Evolutionary conservation across 768 basidiomycete species (phyloP).

Genomic region (Podaxis mareebaensis): DNA sequence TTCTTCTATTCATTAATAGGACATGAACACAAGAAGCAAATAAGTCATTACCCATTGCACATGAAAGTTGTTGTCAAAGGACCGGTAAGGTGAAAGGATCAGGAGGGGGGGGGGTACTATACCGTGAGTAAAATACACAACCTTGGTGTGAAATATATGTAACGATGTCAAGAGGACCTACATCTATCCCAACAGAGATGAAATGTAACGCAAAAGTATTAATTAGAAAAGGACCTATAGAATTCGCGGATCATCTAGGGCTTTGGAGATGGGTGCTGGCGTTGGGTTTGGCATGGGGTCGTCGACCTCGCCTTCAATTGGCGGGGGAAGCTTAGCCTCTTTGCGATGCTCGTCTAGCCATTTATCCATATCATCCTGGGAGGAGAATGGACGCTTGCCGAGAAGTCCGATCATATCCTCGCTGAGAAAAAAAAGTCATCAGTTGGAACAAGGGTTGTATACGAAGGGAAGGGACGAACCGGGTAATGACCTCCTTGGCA

Average conservation of each 20-base stretch:
- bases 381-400: constrained; percentile 80
- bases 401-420: constrained; percentile 87
- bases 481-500: constrained; percentile 94
- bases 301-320: constrained; percentile 31
- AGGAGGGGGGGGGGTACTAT: constrained; percentile 14
- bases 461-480: constrained; percentile 43
- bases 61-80: constrained; percentile 16
- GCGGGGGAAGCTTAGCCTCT: constrained; percentile 46
- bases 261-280: constrained; percentile 41
- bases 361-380: constrained; percentile 93
- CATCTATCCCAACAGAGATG: constrained; percentile 13
- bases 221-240: constrained; percentile 8
- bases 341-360: constrained; percentile 84
- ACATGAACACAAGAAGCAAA: constrained; percentile 20
- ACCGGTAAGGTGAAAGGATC: constrained; percentile 1
- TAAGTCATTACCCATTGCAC: not conserved
- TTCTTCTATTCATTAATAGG: constrained; percentile 19
- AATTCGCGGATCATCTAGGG: constrained; percentile 26
- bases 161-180: not conserved
- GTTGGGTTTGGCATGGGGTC: constrained; percentile 50
- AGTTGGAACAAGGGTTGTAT: not conserved
- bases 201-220: constrained; percentile 1
- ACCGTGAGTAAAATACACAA: constrained; percentile 30
- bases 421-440: constrained; percentile 35
- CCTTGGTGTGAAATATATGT: constrained; percentile 1